Evolutionary conservation across 176 grass and related monocot species (phyloP).

Genomic region (Hordeum marinum): DNA sequence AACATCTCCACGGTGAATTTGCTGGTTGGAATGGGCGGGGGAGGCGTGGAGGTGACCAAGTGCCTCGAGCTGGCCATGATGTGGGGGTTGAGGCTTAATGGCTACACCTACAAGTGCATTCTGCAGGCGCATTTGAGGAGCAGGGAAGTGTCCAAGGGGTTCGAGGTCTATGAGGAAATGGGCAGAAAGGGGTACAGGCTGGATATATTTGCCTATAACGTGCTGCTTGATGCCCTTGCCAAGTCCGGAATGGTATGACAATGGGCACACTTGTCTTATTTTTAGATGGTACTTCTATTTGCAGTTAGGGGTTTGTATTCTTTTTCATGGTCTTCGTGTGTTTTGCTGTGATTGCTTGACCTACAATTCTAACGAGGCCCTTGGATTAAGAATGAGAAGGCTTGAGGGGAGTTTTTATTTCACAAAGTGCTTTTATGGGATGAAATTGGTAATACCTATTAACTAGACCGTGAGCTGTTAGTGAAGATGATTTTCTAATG

Average conservation of each 20-base stretch:
- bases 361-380: neutral
- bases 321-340: neutral
- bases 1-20: conserved; percentile 89
- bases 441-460: neutral
- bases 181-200: conserved; percentile 79
- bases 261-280: neutral
- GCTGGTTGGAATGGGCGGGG: conserved; percentile 63
- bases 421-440: neutral
- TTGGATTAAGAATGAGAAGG: neutral
- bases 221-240: conserved; percentile 83
- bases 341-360: conserved; percentile 11
- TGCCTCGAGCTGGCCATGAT: conserved; percentile 67
- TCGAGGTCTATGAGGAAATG: conserved; percentile 76
- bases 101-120: conserved; percentile 89
- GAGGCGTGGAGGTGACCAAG: conserved; percentile 39
- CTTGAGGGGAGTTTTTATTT: neutral
- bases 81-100: conserved; percentile 68
- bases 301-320: neutral
- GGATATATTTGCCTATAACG: conserved; percentile 91
- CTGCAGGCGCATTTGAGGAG: conserved; percentile 77
- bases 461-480: neutral
- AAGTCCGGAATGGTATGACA: conserved; percentile 79
- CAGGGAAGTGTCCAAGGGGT: conserved; percentile 58
- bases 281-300: neutral
- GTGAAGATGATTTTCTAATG: neutral